Conservation (phyloP, 208 protist genomes). For the Vickermania ingenoplastis region DNA sequence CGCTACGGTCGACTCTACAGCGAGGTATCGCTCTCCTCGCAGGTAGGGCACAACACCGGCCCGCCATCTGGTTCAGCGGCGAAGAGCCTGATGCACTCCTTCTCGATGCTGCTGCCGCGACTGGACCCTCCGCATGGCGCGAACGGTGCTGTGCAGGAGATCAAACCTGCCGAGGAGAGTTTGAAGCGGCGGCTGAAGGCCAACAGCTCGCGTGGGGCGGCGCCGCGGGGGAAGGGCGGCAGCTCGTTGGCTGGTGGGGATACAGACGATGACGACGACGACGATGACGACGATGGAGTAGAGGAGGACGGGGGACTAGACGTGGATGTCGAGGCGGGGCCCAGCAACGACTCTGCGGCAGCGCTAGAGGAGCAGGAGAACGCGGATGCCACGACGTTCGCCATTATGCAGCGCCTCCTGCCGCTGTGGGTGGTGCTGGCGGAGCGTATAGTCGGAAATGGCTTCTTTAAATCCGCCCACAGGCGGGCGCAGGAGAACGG, state of each 20-base stretch:
- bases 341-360: neutral
- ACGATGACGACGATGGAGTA: neutral
- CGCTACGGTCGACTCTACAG: neutral
- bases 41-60: neutral
- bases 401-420: conserved; percentile 39
- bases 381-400: conserved; percentile 9
- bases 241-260: neutral
- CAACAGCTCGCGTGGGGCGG: too few species aligned
- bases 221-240: neutral
- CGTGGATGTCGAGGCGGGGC: neutral
- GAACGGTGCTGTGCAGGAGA: neutral
- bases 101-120: neutral
- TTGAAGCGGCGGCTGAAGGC: neutral
- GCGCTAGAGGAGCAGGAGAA: conserved; percentile 5
- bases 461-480: conserved; percentile 38
- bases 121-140: too few species aligned
- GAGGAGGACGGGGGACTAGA: neutral
- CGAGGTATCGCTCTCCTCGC: neutral
- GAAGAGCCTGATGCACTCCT: neutral
- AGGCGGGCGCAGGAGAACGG: conserved; percentile 67
- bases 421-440: conserved; percentile 44
- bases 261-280: neutral
- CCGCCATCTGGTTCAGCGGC: neutral
- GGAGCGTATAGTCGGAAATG: conserved; percentile 36
- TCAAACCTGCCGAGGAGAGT: neutral